Evolutionary conservation across 148 eudicot genomes (phyloP), one percentile per base, ranked within the genome.

Genomic region (Limonium bicolor): DNA sequence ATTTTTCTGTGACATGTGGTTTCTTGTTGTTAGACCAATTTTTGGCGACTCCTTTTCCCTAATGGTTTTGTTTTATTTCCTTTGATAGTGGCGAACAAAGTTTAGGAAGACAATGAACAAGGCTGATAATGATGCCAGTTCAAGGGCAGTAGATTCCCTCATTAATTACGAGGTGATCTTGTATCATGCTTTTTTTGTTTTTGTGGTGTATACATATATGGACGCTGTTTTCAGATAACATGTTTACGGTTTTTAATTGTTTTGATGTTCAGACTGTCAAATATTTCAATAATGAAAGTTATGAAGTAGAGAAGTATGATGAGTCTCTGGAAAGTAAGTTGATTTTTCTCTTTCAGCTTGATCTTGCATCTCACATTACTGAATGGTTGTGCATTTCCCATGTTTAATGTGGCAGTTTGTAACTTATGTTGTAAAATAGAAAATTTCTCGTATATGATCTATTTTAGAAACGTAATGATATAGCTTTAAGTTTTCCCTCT

Each of bases 31-130:
- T n/a, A n/a, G n/a, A n/a, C n/a, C n/a, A n/a, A n/a, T n/a, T n/a
- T n/a, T n/a, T n/a, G n/a, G n/a, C n/a, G n/a, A n/a, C n/a, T n/a
- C n/a, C n/a, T n/a, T n/a, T n/a, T n/a, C n/a, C n/a, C n/a, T n/a
- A n/a, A n/a, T n/a, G n/a, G n/a, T 9, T 36, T 11, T 10, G 46
- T 36, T 65, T 35, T 46, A 28, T 24, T 56, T 59, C 10, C 30
- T 6, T 28, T 61, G 36, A 45, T 60, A 87, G 96, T 87, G 96
- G 96, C 76, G 96, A 60, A 87, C 96, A 22, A 82, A 79, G 72
- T 83, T 88, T 42, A 74, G 96, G 62, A 83, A 88, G 76, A 74
- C 68, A 44, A 88, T 88, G 96, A 87, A 88, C 64, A 83, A 88
- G 72, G 94, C 96, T 65, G 96, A 88, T 37, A 88, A 87, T 64